Conservation (phyloP, 768 basidiomycete species). For the Favolaschia claudopus region DNA sequence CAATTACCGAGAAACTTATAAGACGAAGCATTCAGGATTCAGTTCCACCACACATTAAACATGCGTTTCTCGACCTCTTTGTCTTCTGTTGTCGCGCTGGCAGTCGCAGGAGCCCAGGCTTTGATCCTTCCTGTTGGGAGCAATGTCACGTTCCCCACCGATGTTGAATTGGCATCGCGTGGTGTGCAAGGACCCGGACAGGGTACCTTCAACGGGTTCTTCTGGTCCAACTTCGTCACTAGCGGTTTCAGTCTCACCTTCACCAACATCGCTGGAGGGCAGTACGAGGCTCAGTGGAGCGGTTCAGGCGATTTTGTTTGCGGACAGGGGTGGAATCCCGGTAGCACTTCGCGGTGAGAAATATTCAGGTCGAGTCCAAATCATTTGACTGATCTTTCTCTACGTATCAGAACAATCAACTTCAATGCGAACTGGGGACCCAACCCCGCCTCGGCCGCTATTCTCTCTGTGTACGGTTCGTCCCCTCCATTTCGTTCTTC, state of each 20-base stretch:
- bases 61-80: constrained; percentile 15
- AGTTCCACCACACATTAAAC: no score
- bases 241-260: constrained; percentile 10
- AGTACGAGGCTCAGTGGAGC: constrained; percentile 20
- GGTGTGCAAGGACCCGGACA: constrained; percentile 14
- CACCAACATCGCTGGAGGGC: constrained; percentile 25
- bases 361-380: no score
- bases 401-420: constrained; percentile 17
- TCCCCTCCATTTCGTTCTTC: background rate
- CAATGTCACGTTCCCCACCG: background rate
- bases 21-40: no score
- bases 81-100: constrained; percentile 8
- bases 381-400: no score
- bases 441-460: constrained; percentile 19
- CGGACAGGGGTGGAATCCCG: constrained; percentile 23
- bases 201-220: constrained; percentile 24
- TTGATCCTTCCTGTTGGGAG: constrained; percentile 3
- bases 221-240: constrained; percentile 17
- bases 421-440: constrained; percentile 16
- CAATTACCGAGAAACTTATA: no score
- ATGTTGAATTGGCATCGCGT: constrained; percentile 6
- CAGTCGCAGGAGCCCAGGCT: constrained; percentile 8
- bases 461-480: constrained; percentile 26
- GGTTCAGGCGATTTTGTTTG: constrained; percentile 24
- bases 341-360: constrained; percentile 5